A percentile compares a stretch with the other conserved stretches of the same genome.
Evolutionary conservation across 1,284 basidiomycete genomes (phyloP).

Genomic region (Marasmius fiardii): DNA sequence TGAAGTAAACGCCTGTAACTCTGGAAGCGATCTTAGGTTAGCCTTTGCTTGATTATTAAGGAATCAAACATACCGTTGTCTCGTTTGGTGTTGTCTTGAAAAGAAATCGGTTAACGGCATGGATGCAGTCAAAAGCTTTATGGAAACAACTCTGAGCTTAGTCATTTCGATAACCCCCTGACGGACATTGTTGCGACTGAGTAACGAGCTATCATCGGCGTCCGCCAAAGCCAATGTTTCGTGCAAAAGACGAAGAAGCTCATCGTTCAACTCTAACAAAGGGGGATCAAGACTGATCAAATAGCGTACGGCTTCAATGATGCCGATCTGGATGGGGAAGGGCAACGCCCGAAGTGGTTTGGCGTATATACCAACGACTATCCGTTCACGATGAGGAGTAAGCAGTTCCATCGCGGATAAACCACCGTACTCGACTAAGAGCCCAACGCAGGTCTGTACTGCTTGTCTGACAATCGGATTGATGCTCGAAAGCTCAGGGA

Average conservation of each 20-base stretch:
- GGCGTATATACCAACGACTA: constrained; percentile 89
- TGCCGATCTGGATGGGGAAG: constrained; percentile 95
- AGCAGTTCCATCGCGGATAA: constrained; percentile 79
- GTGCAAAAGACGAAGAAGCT: constrained; percentile 88
- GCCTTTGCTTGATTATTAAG: background rate
- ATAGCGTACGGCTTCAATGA: constrained; percentile 97
- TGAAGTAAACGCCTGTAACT: constrained; percentile 97
- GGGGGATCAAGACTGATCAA: constrained; percentile 83
- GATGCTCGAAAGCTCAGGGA: constrained; percentile 86
- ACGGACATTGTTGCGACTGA: constrained; percentile 73
- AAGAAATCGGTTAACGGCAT: constrained; percentile 96
- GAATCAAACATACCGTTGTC: constrained; percentile 65
- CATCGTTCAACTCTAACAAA: constrained; percentile 87
- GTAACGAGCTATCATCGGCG: constrained; percentile 85
- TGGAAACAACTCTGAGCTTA: constrained; percentile 93
- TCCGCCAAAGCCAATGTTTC: constrained; percentile 96
- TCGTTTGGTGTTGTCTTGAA: constrained; percentile 74
- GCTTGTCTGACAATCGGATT: constrained; percentile 86
- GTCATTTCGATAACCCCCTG: constrained; percentile 85
- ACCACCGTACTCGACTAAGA: constrained; percentile 76
- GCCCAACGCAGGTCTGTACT: constrained; percentile 79
- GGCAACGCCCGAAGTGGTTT: constrained; percentile 97
- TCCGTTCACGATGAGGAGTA: constrained; percentile 82
- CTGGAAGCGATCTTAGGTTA: constrained; percentile 34
- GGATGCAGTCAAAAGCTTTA: constrained; percentile 90